A percentile compares a stretch with the other conserved stretches of the same genome.
phyloP scores from a whole-genome alignment of 805 yeast species.

The Candida ipomoeae region DNA sequence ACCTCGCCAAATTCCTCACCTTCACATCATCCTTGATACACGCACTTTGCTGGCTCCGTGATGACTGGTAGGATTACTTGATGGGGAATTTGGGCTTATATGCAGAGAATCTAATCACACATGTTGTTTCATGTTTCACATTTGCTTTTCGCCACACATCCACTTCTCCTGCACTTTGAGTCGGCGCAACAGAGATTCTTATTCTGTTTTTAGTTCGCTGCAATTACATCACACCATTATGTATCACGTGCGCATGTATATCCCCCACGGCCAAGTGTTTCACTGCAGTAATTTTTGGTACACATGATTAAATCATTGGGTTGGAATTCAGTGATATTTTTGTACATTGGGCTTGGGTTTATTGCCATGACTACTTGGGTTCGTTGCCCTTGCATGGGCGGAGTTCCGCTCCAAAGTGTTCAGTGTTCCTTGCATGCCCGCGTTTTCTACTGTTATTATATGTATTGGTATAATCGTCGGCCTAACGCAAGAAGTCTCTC shows the following conservation, averaged over 20 bases:
- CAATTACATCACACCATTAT: no score
- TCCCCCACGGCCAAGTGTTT: not conserved
- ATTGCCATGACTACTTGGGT: no score
- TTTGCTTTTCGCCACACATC: not conserved
- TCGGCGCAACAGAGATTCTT: no score
- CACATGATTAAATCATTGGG: no score
- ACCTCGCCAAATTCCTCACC: not conserved
- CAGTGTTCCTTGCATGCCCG: no score
- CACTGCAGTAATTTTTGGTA: no score
- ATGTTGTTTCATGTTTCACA: not conserved
- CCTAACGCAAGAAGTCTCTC: slow-evolving; percentile 71
- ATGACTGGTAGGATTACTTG: not conserved
- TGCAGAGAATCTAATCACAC: not conserved
- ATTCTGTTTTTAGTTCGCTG: no score
- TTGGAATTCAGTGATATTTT: no score
- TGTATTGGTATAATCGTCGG: not conserved
- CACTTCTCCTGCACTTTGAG: not conserved
- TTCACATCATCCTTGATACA: not conserved
- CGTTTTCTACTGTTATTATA: not conserved
- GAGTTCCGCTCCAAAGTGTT: not conserved
- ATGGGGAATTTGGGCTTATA: not conserved
- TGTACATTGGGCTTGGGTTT: no score
- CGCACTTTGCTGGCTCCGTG: not conserved
- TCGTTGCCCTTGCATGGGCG: no score
- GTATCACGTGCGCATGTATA: not conserved